phyloP scores from a whole-genome alignment of 768 basidiomycete genomes.

The Dictyophora rubrovolvata region DNA sequence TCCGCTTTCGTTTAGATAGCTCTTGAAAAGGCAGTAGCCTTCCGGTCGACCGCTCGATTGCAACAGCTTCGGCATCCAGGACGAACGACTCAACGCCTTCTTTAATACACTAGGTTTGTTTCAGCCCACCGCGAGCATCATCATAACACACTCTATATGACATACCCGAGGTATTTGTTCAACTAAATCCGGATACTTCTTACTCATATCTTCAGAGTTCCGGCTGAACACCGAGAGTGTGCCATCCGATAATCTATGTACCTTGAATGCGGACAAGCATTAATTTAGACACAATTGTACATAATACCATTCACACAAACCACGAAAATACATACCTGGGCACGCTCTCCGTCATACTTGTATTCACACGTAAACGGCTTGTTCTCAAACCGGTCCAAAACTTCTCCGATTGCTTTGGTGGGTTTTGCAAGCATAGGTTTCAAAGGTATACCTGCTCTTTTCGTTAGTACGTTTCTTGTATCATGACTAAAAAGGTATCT shows the following conservation, averaged over 20 bases:
- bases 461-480: not conserved
- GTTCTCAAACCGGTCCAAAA: slow-evolving; percentile 91
- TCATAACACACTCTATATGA: not conserved
- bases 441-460: slow-evolving; percentile 55
- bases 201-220: slow-evolving; percentile 99
- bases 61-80: slow-evolving; percentile 93
- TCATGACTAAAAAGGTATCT: slow-evolving; percentile 1
- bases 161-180: slow-evolving; percentile 80
- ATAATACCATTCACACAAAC: too few relatives aligned
- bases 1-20: slow-evolving; percentile 85
- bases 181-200: slow-evolving; percentile 97
- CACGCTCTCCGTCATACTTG: slow-evolving; percentile 98
- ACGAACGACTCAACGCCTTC: slow-evolving; percentile 82
- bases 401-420: slow-evolving; percentile 96
- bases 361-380: slow-evolving; percentile 98
- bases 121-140: not conserved
- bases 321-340: slow-evolving; percentile 46
- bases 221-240: slow-evolving; percentile 87
- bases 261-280: slow-evolving; percentile 28
- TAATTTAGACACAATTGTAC: not conserved
- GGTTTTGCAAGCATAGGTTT: slow-evolving; percentile 99
- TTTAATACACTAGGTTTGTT: slow-evolving; percentile 62
- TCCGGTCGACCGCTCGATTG: slow-evolving; percentile 74
- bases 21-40: slow-evolving; percentile 98
- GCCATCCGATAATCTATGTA: slow-evolving; percentile 78